Conservation (phyloP, 2,329 filamentous ascomycete genomes). For the Diaporthe sp. region DNA sequence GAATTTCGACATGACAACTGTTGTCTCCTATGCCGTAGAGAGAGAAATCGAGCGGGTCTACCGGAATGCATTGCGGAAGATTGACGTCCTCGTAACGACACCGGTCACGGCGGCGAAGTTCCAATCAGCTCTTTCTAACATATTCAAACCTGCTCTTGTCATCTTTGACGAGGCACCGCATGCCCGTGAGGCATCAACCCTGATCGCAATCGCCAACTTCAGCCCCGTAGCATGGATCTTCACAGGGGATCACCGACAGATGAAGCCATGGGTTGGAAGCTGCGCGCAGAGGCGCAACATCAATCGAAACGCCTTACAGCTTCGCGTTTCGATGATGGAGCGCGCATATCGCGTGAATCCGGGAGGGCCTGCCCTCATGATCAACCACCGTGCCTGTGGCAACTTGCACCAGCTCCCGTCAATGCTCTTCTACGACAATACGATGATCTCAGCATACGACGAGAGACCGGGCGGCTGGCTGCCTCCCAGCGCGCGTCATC, state of each 20-base stretch:
- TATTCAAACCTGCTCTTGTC: neutral
- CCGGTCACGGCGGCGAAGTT: slow-evolving; percentile 23
- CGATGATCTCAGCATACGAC: neutral
- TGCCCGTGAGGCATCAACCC: neutral
- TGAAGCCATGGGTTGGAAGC: neutral
- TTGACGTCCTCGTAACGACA: neutral
- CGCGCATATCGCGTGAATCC: neutral
- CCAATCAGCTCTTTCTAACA: neutral
- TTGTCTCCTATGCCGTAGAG: too few species aligned
- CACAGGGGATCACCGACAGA: slow-evolving; percentile 6
- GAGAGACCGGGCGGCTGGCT: too few species aligned
- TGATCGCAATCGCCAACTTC: slow-evolving; percentile 21
- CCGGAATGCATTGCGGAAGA: neutral
- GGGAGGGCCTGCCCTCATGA: neutral
- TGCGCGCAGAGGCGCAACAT: neutral
- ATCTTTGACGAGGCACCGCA: slow-evolving; percentile 20
- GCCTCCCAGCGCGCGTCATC: neutral
- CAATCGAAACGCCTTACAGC: neutral
- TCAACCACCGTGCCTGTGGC: slow-evolving; percentile 21
- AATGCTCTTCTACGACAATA: neutral
- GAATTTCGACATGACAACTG: too few species aligned
- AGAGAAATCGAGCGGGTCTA: slow-evolving; percentile 10
- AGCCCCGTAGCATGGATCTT: neutral
- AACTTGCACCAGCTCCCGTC: neutral
- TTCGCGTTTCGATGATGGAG: slow-evolving; percentile 11